phyloP scores from a whole-genome alignment of 1,139 yeast species.

The Suhomyces wounanorum region DNA sequence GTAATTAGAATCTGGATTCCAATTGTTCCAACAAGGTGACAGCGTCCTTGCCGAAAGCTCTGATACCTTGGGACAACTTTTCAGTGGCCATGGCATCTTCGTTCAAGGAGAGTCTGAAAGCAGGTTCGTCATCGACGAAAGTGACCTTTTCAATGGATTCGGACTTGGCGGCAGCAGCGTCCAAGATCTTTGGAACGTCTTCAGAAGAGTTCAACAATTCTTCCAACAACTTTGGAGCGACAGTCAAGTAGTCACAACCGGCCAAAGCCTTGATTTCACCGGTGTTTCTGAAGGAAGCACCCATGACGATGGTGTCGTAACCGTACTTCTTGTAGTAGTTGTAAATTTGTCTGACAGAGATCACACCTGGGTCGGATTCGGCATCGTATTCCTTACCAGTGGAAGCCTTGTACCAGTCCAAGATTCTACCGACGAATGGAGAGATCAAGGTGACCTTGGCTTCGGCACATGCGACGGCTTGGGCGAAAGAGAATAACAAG shows the following conservation, averaged over 20 bases:
- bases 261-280: slow-evolving; percentile 97
- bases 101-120: slow-evolving; percentile 88
- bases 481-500: slow-evolving; percentile 88
- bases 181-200: slow-evolving; percentile 78
- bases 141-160: slow-evolving; percentile 69
- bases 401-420: slow-evolving; percentile 96
- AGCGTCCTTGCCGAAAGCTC: slow-evolving; percentile 95
- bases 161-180: slow-evolving; percentile 57
- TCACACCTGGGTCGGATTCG: slow-evolving; percentile 94
- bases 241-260: slow-evolving; percentile 96
- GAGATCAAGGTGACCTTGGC: slow-evolving; percentile 95
- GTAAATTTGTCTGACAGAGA: slow-evolving; percentile 83
- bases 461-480: slow-evolving; percentile 99
- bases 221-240: slow-evolving; percentile 91
- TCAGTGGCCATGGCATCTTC: slow-evolving; percentile 99
- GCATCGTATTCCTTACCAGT: slow-evolving; percentile 85
- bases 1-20: slow-evolving; percentile 63
- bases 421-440: slow-evolving; percentile 98
- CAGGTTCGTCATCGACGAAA: slow-evolving; percentile 81
- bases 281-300: slow-evolving; percentile 98
- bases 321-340: slow-evolving; percentile 98
- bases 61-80: slow-evolving; percentile 96
- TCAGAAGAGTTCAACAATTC: slow-evolving; percentile 79
- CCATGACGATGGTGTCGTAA: slow-evolving; percentile 98
- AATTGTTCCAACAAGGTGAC: slow-evolving; percentile 77